Conservation (phyloP, 345 rosid species). For the Eucalyptus regnans region DNA sequence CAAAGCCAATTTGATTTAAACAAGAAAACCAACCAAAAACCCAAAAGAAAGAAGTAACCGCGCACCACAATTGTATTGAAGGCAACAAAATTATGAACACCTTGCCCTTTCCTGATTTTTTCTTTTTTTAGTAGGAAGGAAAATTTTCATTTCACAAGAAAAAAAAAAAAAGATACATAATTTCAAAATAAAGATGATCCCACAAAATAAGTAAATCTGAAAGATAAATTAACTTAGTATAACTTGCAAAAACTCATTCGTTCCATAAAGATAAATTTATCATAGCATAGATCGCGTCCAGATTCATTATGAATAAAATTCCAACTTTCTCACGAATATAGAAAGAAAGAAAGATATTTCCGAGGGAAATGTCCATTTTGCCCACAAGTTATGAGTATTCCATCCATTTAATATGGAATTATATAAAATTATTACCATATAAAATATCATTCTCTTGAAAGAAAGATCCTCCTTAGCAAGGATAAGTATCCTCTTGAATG, state of each 20-base stretch:
- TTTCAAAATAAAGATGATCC: no score
- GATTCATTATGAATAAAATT: background rate
- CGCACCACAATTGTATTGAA: background rate
- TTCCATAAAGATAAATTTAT: no score
- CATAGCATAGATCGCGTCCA: fast-evolving
- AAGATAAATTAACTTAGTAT: no score
- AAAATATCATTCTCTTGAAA: background rate
- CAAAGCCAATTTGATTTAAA: background rate
- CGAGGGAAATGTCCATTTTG: background rate
- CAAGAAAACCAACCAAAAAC: background rate
- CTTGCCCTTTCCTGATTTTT: background rate
- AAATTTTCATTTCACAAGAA: no score
- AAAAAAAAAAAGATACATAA: no score
- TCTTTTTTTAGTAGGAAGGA: no score
- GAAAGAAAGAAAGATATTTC: background rate
- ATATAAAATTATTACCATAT: background rate
- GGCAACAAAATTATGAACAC: background rate
- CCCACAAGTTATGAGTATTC: background rate
- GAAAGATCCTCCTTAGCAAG: background rate
- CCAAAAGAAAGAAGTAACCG: background rate
- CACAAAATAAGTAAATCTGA: no score
- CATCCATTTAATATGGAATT: background rate
- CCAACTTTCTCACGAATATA: background rate
- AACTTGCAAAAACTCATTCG: no score
- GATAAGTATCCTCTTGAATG: background rate